Percentiles rank a stretch among this genome's conserved stretches.
phyloP scores from a whole-genome alignment of 257 asterid species.

The Plectranthus barbatus region DNA sequence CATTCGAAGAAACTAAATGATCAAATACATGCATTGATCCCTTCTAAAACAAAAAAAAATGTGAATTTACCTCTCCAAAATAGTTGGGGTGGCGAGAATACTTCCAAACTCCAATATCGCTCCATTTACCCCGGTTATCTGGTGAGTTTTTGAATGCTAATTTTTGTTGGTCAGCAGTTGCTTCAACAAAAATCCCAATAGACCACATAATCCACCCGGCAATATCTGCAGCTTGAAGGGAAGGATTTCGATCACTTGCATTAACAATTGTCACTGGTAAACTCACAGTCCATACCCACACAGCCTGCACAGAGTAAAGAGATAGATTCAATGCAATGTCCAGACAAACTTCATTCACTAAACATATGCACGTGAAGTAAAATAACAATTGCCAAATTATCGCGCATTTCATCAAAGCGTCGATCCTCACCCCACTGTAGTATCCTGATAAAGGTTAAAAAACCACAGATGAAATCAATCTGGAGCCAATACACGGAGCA shows the following conservation, averaged over 20 bases:
- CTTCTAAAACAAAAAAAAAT: background rate
- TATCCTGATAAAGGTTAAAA: conserved; percentile 39
- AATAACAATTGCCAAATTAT: conserved; percentile 40
- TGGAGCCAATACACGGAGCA: background rate
- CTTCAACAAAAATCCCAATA: conserved; percentile 59
- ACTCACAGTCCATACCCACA: conserved; percentile 99
- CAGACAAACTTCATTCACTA: background rate
- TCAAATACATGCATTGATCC: background rate
- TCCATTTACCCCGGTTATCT: conserved; percentile 82
- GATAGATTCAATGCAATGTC: background rate
- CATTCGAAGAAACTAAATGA: background rate
- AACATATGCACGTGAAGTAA: background rate
- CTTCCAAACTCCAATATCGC: conserved; percentile 76
- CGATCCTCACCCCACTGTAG: conserved; percentile 95
- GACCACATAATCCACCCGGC: conserved; percentile 87
- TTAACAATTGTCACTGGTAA: conserved; percentile 87
- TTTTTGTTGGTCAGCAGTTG: conserved; percentile 87
- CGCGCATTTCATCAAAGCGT: conserved; percentile 83
- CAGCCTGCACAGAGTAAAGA: conserved; percentile 42
- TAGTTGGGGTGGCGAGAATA: conserved; percentile 98
- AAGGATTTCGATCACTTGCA: conserved; percentile 60
- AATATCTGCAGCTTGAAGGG: conserved; percentile 53
- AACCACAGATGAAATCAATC: background rate
- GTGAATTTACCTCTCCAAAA: conserved; percentile 75
- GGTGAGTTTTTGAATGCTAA: conserved; percentile 58